Conservation (phyloP, 805 yeast genomes). For the Kodamaea sagamina region DNA sequence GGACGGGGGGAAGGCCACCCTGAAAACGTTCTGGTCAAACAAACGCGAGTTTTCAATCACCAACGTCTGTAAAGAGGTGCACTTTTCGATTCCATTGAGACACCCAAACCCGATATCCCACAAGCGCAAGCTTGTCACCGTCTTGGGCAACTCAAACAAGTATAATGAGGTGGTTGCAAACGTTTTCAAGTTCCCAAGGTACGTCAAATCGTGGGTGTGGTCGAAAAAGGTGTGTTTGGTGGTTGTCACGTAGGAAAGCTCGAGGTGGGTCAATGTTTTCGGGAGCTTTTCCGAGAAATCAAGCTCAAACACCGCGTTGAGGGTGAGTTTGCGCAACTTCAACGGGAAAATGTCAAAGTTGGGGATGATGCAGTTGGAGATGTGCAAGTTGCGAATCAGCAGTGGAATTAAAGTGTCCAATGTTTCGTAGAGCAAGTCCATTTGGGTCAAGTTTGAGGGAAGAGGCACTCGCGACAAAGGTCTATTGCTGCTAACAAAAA, state of each 20-base stretch:
- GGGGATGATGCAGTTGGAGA: conserved; percentile 1
- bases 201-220: background rate
- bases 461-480: conserved; percentile 2
- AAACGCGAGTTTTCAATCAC: conserved; percentile 1
- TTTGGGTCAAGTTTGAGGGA: background rate
- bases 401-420: background rate
- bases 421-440: background rate
- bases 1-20: background rate
- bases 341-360: background rate
- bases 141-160: background rate
- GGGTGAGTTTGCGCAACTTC: background rate
- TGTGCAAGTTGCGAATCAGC: background rate
- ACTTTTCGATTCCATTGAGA: background rate
- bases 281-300: background rate
- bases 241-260: background rate
- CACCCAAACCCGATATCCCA: conserved; percentile 4
- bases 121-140: background rate
- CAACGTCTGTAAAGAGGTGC: background rate
- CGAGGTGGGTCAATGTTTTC: background rate
- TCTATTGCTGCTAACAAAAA: background rate
- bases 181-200: background rate
- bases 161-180: conserved; percentile 1
- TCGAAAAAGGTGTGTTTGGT: conserved; percentile 1
- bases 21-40: conserved; percentile 1
- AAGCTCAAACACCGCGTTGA: conserved; percentile 1